Evolutionary conservation across 345 rosid genomes (phyloP).

Genomic region (Citrus glauca): DNA sequence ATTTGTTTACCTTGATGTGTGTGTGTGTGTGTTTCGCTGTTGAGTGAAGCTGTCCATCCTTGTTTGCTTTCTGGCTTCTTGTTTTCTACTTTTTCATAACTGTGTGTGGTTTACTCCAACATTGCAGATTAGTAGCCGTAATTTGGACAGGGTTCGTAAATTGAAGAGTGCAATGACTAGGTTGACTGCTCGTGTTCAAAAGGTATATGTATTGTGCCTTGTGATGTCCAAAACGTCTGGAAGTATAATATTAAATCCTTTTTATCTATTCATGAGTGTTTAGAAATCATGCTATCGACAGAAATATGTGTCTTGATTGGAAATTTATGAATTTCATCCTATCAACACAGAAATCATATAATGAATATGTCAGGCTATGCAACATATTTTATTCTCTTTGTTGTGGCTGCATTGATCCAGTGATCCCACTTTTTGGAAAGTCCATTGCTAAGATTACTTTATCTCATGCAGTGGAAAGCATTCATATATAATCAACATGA

Average conservation of each 20-base stretch:
- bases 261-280: not conserved
- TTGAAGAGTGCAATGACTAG: constrained; percentile 97
- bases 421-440: not conserved
- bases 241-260: not conserved
- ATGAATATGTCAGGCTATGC: not conserved
- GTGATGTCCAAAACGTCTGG: constrained; percentile 3
- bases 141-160: constrained; percentile 93
- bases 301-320: not conserved
- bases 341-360: not conserved
- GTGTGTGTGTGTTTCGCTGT: not conserved
- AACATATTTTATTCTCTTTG: not conserved
- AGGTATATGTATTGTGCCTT: constrained; percentile 36
- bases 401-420: not conserved
- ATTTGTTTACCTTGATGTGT: not conserved
- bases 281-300: not conserved
- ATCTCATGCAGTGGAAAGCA: not conserved
- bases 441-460: not conserved
- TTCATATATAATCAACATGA: not conserved
- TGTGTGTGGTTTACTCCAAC: not conserved
- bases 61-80: not conserved
- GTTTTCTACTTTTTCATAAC: not conserved
- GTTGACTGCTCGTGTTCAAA: constrained; percentile 91
- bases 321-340: not conserved
- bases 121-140: constrained; percentile 89
- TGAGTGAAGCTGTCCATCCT: not conserved